These are phyloP conservation scores for Ceratopteris richardii DNA, from an alignment of 75 land plant genomes.

Conservation along the genomic window DNA sequence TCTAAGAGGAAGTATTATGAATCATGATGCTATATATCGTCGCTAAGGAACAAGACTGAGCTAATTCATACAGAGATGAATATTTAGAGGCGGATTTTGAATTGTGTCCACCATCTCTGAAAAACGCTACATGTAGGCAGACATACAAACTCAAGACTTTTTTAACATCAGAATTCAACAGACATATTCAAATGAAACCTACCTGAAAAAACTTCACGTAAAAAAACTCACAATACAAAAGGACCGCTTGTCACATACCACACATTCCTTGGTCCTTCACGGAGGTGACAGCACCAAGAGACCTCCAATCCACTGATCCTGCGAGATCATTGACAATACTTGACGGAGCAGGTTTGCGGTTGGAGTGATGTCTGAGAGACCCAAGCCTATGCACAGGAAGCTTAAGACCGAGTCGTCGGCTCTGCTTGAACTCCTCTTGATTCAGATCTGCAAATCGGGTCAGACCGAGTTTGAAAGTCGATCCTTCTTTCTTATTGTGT, in stretches of 20 bases:
- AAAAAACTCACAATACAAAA: too few relatives aligned
- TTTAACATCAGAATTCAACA: not conserved
- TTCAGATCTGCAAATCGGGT: slow-evolving; percentile 72
- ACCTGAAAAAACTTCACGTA: not conserved
- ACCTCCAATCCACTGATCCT: slow-evolving; percentile 42
- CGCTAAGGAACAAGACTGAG: too few relatives aligned
- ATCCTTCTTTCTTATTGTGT: slow-evolving; percentile 23
- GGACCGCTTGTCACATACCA: too few relatives aligned
- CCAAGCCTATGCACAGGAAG: not conserved
- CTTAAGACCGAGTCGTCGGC: not conserved
- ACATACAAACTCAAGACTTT: not conserved
- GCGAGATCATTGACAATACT: slow-evolving; percentile 2
- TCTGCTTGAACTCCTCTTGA: slow-evolving; percentile 46
- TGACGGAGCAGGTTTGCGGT: not conserved
- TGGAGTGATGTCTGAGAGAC: not conserved
- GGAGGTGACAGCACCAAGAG: slow-evolving; percentile 40
- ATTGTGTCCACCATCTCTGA: not conserved
- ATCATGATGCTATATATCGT: too few relatives aligned
- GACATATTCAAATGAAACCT: not conserved
- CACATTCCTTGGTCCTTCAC: slow-evolving; percentile 56
- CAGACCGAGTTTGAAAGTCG: slow-evolving; percentile 45
- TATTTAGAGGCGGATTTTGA: too few relatives aligned
- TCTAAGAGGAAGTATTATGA: too few relatives aligned
- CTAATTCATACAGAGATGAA: too few relatives aligned
- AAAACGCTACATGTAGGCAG: not conserved